phyloP scores from a whole-genome alignment of 192 early-diverging fungal genomes.

The Thoreauomyces humboldtii region DNA sequence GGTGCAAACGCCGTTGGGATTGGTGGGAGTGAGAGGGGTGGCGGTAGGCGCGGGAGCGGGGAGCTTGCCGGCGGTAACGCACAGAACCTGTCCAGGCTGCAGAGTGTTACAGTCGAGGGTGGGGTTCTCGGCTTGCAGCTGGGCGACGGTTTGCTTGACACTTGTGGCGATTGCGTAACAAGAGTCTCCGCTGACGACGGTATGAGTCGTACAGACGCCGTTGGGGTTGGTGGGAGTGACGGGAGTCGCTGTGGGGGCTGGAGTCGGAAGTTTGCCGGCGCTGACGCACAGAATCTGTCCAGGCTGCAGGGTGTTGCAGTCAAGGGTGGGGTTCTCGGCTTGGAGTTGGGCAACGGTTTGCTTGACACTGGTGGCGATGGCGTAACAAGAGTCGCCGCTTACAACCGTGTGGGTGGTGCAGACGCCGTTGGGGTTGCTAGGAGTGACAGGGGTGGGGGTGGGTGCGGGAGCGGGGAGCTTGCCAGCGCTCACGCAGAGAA shows the following conservation, averaged over 20 bases:
- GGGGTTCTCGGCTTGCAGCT: background rate
- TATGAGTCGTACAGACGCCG: background rate
- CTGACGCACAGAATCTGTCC: conserved; percentile 16
- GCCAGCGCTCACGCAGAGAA: conserved; percentile 11
- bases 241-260: background rate
- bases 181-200: background rate
- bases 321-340: background rate
- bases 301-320: conserved; percentile 11
- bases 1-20: background rate
- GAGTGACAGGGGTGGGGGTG: background rate
- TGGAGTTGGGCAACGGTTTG: background rate
- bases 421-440: background rate
- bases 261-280: conserved; percentile 2
- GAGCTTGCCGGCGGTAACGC: background rate
- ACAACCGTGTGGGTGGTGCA: background rate
- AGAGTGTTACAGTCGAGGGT: background rate
- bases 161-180: background rate
- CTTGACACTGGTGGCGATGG: background rate
- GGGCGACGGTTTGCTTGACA: background rate
- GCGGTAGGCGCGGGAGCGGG: background rate
- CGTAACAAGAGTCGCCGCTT: background rate
- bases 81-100: background rate
- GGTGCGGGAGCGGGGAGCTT: conserved; percentile 5
- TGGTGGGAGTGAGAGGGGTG: no score
- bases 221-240: background rate